These are phyloP conservation scores for Tylopilus orsonianus DNA, from an alignment of 1,284 basidiomycete species.

Conservation along the genomic window DNA sequence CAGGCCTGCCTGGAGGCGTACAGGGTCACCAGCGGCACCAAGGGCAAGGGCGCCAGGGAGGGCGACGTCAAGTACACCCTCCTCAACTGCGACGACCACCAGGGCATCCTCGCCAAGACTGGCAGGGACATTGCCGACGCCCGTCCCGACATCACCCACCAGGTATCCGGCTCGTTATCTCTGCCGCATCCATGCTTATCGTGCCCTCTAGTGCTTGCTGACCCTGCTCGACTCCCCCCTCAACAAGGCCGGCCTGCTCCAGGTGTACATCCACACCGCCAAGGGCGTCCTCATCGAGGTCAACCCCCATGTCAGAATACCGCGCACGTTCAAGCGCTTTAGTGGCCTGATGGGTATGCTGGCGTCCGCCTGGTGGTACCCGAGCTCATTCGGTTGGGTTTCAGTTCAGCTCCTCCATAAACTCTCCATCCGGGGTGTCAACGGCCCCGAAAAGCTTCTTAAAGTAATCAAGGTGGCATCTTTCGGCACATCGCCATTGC, in stretches of 20 bases:
- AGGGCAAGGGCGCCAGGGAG: conserved; percentile 51
- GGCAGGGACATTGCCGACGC: conserved; percentile 98
- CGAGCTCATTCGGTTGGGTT: conserved; percentile 8
- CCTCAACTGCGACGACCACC: conserved; percentile 98
- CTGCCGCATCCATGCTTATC: conserved; percentile 6
- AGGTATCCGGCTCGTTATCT: conserved; percentile 51
- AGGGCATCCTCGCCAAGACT: conserved; percentile 97
- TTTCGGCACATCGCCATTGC: neutral
- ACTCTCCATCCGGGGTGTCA: conserved; percentile 92
- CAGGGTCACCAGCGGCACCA: conserved; percentile 68
- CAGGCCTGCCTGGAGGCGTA: conserved; percentile 97
- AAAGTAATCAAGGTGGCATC: conserved; percentile 86
- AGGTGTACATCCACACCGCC: conserved; percentile 98
- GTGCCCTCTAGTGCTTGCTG: conserved; percentile 74
- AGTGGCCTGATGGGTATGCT: conserved; percentile 94
- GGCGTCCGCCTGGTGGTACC: neutral
- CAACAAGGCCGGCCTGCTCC: conserved; percentile 95
- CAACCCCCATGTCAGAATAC: conserved; percentile 96
- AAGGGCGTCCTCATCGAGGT: conserved; percentile 98
- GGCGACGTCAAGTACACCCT: conserved; percentile 94
- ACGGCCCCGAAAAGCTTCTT: conserved; percentile 94
- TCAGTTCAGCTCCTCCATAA: conserved; percentile 97
- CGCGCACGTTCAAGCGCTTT: conserved; percentile 98
- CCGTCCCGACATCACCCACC: conserved; percentile 97
- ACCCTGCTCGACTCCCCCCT: conserved; percentile 97